Base-by-base conservation (phyloP, 495 filamentous ascomycete genomes). In the Halenospora varia region DNA sequence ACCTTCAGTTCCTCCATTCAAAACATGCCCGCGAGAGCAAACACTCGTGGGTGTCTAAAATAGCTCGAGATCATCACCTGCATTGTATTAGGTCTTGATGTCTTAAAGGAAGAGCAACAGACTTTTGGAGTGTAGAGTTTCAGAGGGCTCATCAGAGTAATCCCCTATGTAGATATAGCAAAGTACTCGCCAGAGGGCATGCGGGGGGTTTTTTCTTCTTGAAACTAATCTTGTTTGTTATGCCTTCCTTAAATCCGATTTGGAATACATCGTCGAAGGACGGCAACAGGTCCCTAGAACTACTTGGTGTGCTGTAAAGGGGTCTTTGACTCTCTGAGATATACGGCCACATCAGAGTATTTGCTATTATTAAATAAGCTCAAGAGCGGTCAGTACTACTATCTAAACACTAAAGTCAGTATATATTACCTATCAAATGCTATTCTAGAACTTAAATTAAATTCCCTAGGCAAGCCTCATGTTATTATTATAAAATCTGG, bases 181-280 rank as follows among this genome's bases (percentile, higher is more conserved):
- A 51, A 51, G 20, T 17, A 58, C 55, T 46, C 39, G 48, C 48
- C 56, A 58, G 10, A 53, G 56, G 44, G 56, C 48, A 46, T 58
- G 56, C 48, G 56, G 56, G 48, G 35, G 52, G 22, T 58, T 40
- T n/a, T 58, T 58, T 40, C 23, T 58, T 53, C 15, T 58, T 40
- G 19, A 58, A 58, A 3, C 23, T 44, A 25, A 58, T 23, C 48
- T 48, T 48, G 23, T 26, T 13, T 35, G 40, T 48, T 58, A 44
- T 46, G 48, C 56, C 48, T 52, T 58, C 35, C 25, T 58, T 51
- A 22, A 57, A 57, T 25, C 48, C 23, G 49, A 25, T 51, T 23
- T 51, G 45, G 10, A 58, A 39, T 46, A 20, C 35, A 47, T 58
- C 39, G 19, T 53, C 39, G 25, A 58, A 46, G 29, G 50, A 57